Evolutionary conservation across 768 basidiomycete genomes (phyloP).

Genomic region (Hebeloma cylindrosporum): DNA sequence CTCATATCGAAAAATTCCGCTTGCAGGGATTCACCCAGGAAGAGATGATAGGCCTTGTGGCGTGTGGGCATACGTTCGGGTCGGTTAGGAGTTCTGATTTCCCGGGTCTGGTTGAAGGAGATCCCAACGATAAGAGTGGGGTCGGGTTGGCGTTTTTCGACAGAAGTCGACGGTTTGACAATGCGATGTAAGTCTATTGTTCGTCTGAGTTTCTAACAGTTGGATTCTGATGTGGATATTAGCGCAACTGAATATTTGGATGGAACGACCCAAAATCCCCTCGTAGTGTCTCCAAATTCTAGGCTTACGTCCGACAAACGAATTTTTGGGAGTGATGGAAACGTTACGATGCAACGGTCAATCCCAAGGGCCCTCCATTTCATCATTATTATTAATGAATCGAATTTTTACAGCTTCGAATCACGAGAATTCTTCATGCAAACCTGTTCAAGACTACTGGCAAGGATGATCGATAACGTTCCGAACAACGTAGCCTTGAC

Average conservation of each 20-base stretch:
- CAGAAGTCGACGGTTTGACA: constrained; percentile 36
- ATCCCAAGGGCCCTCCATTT: neutral
- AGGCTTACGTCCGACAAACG: constrained; percentile 40
- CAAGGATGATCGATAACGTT: constrained; percentile 44
- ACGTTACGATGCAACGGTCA: constrained; percentile 42
- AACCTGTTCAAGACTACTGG: constrained; percentile 35
- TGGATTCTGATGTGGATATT: neutral
- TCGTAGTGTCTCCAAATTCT: constrained; percentile 35
- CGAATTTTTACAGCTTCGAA: constrained; percentile 21
- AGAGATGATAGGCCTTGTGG: constrained; percentile 46
- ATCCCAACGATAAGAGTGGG: constrained; percentile 21
- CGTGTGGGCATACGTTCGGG: constrained; percentile 47
- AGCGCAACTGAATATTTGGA: constrained; percentile 42
- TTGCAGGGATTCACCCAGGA: constrained; percentile 38
- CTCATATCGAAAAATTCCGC: constrained; percentile 35
- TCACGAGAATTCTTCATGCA: constrained; percentile 28
- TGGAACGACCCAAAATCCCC: constrained; percentile 38
- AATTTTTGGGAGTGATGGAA: constrained; percentile 39
- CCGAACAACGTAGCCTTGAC: constrained; percentile 37
- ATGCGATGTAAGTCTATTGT: constrained; percentile 31
- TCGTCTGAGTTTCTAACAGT: neutral
- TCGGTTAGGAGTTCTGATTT: constrained; percentile 42
- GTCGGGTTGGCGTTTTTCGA: constrained; percentile 32
- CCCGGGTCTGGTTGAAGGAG: constrained; percentile 31
- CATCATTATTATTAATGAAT: neutral